A percentile compares a stretch with the other conserved stretches of the same genome.
phyloP scores from a whole-genome alignment of 2,329 filamentous ascomycete genomes.

The Daldinia sp. region DNA sequence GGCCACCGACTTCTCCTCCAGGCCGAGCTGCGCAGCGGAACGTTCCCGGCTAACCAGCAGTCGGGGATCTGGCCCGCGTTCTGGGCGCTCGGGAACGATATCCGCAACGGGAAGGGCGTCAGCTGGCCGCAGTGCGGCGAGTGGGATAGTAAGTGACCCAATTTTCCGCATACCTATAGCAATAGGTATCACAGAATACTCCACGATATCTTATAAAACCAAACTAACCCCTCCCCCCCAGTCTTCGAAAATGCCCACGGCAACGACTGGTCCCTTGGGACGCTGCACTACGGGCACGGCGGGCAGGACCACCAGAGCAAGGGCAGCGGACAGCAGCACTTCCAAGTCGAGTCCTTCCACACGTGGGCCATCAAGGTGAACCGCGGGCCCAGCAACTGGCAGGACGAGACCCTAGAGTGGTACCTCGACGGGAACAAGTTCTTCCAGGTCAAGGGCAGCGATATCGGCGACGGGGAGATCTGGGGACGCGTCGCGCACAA shows the following conservation, averaged over 20 bases:
- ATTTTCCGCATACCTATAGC: too few species aligned
- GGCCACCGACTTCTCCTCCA: constrained; percentile 32
- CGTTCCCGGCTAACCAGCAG: constrained; percentile 25
- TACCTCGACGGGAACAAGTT: constrained; percentile 30
- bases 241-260: constrained; percentile 36
- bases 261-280: constrained; percentile 29
- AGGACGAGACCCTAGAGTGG: constrained; percentile 35
- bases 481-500: constrained; percentile 34
- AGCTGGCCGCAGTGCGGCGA: constrained; percentile 35
- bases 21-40: constrained; percentile 31
- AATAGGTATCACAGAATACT: too few species aligned
- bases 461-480: constrained; percentile 25
- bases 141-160: constrained; percentile 30
- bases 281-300: constrained; percentile 28
- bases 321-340: constrained; percentile 11
- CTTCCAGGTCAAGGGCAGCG: constrained; percentile 31
- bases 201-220: too few species aligned
- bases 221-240: not conserved
- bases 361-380: constrained; percentile 35
- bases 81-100: constrained; percentile 36
- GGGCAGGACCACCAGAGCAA: constrained; percentile 17
- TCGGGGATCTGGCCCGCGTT: constrained; percentile 39
- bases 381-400: constrained; percentile 28
- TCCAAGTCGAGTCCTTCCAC: constrained; percentile 30
- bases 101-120: constrained; percentile 26